Conservation (phyloP, 768 basidiomycete genomes). For the Rhodotorula kratochvilovae region DNA sequence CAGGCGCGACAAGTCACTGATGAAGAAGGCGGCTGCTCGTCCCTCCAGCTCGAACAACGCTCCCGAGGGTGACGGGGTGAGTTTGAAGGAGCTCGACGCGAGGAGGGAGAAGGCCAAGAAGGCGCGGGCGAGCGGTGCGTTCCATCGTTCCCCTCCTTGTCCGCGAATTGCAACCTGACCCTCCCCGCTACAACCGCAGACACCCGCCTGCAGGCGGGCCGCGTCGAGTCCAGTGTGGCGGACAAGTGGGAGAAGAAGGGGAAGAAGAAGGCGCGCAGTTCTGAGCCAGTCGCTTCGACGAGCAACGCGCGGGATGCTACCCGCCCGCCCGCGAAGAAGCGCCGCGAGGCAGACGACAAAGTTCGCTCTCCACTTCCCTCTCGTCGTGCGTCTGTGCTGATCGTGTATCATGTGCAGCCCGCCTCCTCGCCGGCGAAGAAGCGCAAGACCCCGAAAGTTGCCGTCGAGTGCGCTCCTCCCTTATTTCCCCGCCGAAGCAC, state of each 20-base stretch:
- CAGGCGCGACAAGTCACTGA: not conserved
- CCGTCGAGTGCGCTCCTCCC: not conserved
- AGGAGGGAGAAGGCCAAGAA: slow-evolving; percentile 8
- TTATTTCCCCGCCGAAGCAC: not conserved
- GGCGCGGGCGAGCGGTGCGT: not conserved
- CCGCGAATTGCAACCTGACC: no score
- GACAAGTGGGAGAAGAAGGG: slow-evolving; percentile 29
- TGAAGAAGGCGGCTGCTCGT: no score
- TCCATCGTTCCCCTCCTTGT: not conserved
- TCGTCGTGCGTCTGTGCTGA: not conserved
- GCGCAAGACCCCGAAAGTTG: not conserved
- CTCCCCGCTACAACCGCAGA: not conserved
- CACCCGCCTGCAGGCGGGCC: not conserved
- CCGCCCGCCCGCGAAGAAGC: not conserved
- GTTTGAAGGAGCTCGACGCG: slow-evolving; percentile 1
- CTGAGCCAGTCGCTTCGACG: not conserved
- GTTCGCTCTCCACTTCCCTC: not conserved
- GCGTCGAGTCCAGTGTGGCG: slow-evolving; percentile 4
- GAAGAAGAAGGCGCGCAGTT: not conserved
- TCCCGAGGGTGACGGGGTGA: no score
- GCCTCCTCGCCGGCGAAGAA: not conserved
- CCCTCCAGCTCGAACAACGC: not conserved
- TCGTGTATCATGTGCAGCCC: not conserved
- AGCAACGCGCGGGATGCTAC: not conserved
- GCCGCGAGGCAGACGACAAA: not conserved